Base-by-base conservation (phyloP, 768 basidiomycete species). In the Tulasnella sp. region DNA sequence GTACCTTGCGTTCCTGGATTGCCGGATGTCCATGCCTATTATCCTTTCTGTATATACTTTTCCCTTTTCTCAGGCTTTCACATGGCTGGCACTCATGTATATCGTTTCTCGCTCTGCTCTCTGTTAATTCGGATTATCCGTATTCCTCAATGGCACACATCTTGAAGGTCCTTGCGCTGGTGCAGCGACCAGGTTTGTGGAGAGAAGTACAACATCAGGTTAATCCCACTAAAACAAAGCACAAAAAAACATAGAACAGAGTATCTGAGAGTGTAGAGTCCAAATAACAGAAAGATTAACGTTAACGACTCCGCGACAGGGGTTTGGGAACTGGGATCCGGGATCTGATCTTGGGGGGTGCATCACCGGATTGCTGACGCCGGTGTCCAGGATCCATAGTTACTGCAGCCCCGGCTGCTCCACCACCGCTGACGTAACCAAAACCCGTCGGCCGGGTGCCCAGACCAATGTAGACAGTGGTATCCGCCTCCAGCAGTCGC, bases 361-460 rank as follows among this genome's bases (percentile, higher is more conserved):
- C 36, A 25, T 70, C 69, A 15, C 69, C 40, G 22, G 69, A n/a
- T 36, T 39, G 37, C 69, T 38, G 40, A 70, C 69, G 69, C 36
- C 36, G n/a, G 29, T 36, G 36, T 38, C 31, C 31, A 14, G 34
- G 37, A 73, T 73, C 72, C 37, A 45, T 67, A 12, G 69, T 49
- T 9, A 76, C 75, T 25, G 75, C 64, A 36, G 31, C 40, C 25
- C 75, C 75, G 8, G 64, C 75, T 3, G 64, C 75, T 0, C 75
- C 75, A n/a, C 75, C 75, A 17, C 75, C 75, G 37, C 75, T 76
- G 25, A 42, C 39, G 36, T 25, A 76, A 12, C 67, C 49, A 31
- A 14, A 38, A 22, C 39, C 12, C 36, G 29, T 69, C n/a, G 39
- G 25, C 75, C 40, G 38, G 36, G 38, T 67, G 42, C 75, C 75